A percentile compares a stretch with the other conserved stretches of the same genome.
These are phyloP conservation scores for Rhynchospora breviuscula DNA, from an alignment of 176 grass and related monocot genomes.

Conservation along the genomic window DNA sequence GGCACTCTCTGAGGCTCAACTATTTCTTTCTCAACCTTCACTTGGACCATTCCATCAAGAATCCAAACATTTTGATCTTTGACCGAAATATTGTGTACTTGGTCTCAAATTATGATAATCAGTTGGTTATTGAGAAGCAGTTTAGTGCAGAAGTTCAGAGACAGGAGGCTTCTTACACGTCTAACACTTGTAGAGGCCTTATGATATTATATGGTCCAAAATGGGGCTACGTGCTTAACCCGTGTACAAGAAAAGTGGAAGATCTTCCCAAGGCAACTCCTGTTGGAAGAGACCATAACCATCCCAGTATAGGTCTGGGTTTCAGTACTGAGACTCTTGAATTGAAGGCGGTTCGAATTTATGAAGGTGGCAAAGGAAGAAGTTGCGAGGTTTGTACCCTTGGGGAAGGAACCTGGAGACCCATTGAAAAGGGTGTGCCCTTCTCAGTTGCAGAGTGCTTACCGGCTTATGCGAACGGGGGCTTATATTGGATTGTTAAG, in stretches of 20 bases:
- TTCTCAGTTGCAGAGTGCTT: not conserved
- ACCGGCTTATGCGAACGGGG: not conserved
- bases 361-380: not conserved
- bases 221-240: slow-evolving; percentile 16
- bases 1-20: not conserved
- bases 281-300: slow-evolving; percentile 15
- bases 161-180: slow-evolving; percentile 6
- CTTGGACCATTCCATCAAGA: slow-evolving; percentile 11
- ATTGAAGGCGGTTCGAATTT: slow-evolving; percentile 9
- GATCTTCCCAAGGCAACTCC: slow-evolving; percentile 16
- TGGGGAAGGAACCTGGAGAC: slow-evolving; percentile 19
- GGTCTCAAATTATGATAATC: slow-evolving; percentile 1
- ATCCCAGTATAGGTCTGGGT: slow-evolving; percentile 9
- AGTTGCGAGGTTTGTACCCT: slow-evolving; percentile 16
- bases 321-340: slow-evolving; percentile 2
- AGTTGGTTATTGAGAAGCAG: not conserved
- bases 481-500: slow-evolving; percentile 16
- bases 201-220: slow-evolving; percentile 19
- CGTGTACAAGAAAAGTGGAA: slow-evolving; percentile 6
- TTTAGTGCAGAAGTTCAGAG: slow-evolving; percentile 8
- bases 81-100: not conserved
- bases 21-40: slow-evolving; percentile 20
- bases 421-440: slow-evolving; percentile 11
- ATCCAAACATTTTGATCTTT: slow-evolving; percentile 17
- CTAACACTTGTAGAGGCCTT: slow-evolving; percentile 9